Base-by-base conservation (phyloP, 768 basidiomycete species). In the Phaeotremella fagi region DNA sequence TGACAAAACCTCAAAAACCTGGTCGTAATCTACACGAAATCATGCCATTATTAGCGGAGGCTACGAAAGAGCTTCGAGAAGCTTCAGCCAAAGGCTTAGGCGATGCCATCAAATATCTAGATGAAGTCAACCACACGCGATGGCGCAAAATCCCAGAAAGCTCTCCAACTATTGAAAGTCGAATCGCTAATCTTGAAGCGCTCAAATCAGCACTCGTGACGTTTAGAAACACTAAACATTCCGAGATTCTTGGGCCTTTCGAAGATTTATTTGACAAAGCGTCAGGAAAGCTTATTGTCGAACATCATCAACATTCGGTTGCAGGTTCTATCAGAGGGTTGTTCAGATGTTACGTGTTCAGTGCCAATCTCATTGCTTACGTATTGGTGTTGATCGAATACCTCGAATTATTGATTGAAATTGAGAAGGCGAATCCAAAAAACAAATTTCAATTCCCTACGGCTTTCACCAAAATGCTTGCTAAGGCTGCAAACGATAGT, bases 361-460 rank as follows among this genome's bases (percentile, higher is more conserved):
- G 77, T 16, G 70, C 79, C 42, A 78, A 77, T 57, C 64, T 82
- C 20, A 60, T 79, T 18, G 62, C 71, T 36, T 77, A 77, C 35
- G 70, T 73, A 41, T 67, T 77, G 23, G 73, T 71, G 0, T 62
- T 80, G 41, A 55, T 78, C 20, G 60, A 59, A 1, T 67, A 80
- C 27, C 61, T 78, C 41, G 75, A 77, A 44, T 54, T 66, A 1
- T 65, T 81, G 14, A 59, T 71, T 22, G 69, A 66, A n/a, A 76
- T 78, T 0, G 74, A 77, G 16, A 59, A 58, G 42, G 78, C 77
- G 42, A 75, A 80, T 31, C 68, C 59, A 24, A 56, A 57, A 42
- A 77, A 76, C 41, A 72, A 77, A 54, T 59, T 82, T 23, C 82
- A 82, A 78, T 77, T 76, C 14, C 82, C 83, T 4, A 79, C 75